Base-by-base conservation (phyloP, 2,329 filamentous ascomycete species). In the Pseudogymnoascus sp. region DNA sequence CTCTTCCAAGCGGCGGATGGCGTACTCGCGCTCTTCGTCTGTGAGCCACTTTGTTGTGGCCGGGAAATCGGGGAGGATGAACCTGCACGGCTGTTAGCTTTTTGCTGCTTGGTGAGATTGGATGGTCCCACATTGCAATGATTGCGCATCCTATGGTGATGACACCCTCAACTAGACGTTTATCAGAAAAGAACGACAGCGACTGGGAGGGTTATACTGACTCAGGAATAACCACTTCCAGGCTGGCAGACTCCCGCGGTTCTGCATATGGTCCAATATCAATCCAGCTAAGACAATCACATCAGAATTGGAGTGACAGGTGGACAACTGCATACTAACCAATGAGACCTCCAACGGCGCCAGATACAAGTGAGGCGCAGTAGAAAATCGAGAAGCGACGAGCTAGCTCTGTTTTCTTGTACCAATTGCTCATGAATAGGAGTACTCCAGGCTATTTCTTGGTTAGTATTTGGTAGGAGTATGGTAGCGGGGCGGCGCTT, bases 351-450 rank as follows among this genome's bases (percentile, higher is more conserved):
- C 77, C 77, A 62, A 80, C 81, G 0, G 79, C 79, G 16, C 80
- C 80, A 0, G 75, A 81, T 3, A 82, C 75, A 5, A 83, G 78
- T 0, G 80, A 80, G 1, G 81, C 81, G 0, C 80, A 81, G 66
- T 81, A 82, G 70, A 81, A 84, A 16, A 84, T 74, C 31, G 78
- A 79, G 65, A 83, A 83, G 1, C 82, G 76, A 68, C 82, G 83
- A 8, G 79, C 79, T 67, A 79, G 76, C 67, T 82, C 80, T 6
- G 77, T 71, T 36, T 76, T 77, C 70, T 80, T 82, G 68, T 83
- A 84, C 80, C 81, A 84, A 0, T 78, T 81, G 1, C 77, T 81
- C 8, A 84, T 73, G 37, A 83, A 76, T 31, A 79, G 75, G 10
- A 82, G 70, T 3, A 81, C 77, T 1, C 75, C 76, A 12, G 47